Percentiles rank a stretch among this genome's conserved stretches.
Conservation (phyloP, 352 stramenopile genomes). For the Globisporangium barbulae region DNA sequence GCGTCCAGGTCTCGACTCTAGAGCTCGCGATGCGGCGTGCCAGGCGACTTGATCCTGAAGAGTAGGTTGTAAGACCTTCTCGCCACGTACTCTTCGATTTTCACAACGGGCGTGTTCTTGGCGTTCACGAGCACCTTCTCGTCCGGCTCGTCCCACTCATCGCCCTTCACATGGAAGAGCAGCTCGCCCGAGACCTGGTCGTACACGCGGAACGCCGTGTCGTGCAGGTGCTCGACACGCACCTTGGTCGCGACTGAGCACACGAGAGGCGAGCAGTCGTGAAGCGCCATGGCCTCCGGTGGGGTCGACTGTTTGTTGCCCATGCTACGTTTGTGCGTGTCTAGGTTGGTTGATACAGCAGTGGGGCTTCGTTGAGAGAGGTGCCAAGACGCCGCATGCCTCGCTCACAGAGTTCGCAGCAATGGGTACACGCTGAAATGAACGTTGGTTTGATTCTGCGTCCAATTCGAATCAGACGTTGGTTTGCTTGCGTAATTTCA, state of each 20-base stretch:
- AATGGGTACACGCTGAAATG: not conserved
- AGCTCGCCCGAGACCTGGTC: not conserved
- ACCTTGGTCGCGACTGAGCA: not conserved
- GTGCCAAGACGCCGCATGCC: too few species aligned
- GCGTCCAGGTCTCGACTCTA: not conserved
- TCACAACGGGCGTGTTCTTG: not conserved
- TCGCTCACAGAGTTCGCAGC: too few species aligned
- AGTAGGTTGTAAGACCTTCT: not conserved
- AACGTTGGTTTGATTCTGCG: not conserved
- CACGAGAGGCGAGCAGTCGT: not conserved
- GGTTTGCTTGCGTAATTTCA: too few species aligned
- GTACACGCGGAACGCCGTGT: not conserved
- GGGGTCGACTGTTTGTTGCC: not conserved
- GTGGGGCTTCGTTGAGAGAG: too few species aligned
- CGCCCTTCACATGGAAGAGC: not conserved
- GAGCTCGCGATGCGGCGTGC: not conserved
- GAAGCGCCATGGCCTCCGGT: not conserved
- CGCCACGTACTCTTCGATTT: not conserved
- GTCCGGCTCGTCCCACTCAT: not conserved
- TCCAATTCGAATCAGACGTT: not conserved
- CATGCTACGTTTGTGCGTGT: not conserved
- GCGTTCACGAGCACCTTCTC: not conserved
- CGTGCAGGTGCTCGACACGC: not conserved
- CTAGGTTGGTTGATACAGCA: too few species aligned
- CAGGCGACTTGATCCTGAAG: not conserved